Evolutionary conservation across 2,329 filamentous ascomycete genomes (phyloP).

Genomic region (Cladorrhinum sp.): DNA sequence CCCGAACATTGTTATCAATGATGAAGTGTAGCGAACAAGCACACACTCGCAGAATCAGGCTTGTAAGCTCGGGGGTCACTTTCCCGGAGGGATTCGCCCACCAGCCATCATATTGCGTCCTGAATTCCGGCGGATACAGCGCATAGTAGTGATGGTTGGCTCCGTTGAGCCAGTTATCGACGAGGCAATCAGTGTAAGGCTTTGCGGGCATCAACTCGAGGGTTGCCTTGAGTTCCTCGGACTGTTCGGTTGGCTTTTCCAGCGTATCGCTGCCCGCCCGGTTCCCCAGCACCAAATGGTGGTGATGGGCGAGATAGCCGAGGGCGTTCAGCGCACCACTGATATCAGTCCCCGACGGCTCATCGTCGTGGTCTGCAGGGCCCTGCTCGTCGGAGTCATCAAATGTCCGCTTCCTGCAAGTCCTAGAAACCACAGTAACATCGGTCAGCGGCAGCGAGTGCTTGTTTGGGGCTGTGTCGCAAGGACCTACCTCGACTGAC

Average conservation of each 20-base stretch:
- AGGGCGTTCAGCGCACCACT: slow-evolving; percentile 23
- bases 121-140: slow-evolving; percentile 44
- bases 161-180: slow-evolving; percentile 44
- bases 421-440: slow-evolving; percentile 11
- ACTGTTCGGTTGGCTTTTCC: slow-evolving; percentile 21
- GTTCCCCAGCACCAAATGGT: slow-evolving; percentile 26
- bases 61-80: slow-evolving; percentile 43
- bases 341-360: slow-evolving; percentile 18
- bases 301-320: slow-evolving; percentile 27
- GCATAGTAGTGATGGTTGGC: slow-evolving; percentile 46
- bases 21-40: slow-evolving; percentile 45
- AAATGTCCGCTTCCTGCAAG: slow-evolving; percentile 26
- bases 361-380: slow-evolving; percentile 14
- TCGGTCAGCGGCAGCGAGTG: slow-evolving; percentile 4
- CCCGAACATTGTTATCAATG: slow-evolving; percentile 32
- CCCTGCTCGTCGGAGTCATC: slow-evolving; percentile 17
- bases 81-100: slow-evolving; percentile 38
- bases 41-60: slow-evolving; percentile 44
- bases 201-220: slow-evolving; percentile 35
- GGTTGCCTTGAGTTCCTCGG: slow-evolving; percentile 33
- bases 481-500: slow-evolving; percentile 15
- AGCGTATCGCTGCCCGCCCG: slow-evolving; percentile 16
- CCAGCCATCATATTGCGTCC: slow-evolving; percentile 44
- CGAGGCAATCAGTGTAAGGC: slow-evolving; percentile 41
- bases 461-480: background rate